Evolutionary conservation across 257 asterid genomes (phyloP).

Genomic region (Cinchona pubescens): DNA sequence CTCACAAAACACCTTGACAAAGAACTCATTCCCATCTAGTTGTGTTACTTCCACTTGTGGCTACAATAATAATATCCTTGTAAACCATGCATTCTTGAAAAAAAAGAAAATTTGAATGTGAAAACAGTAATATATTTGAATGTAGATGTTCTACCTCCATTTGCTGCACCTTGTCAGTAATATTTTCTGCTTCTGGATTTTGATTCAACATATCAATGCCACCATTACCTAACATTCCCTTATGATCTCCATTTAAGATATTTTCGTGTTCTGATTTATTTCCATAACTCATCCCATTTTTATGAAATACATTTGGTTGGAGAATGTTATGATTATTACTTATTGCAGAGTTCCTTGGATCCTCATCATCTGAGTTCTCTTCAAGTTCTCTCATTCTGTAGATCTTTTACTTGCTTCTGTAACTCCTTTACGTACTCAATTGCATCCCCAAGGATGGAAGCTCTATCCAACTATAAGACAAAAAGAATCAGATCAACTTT

Average conservation of each 20-base stretch:
- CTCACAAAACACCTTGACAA: slow-evolving; percentile 83
- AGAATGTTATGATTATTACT: slow-evolving; percentile 12
- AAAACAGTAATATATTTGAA: neutral
- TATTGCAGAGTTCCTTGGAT: slow-evolving; percentile 22
- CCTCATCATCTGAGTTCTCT: slow-evolving; percentile 60
- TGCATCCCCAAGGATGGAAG: slow-evolving; percentile 87
- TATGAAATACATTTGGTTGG: slow-evolving; percentile 26
- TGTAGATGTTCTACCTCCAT: slow-evolving; percentile 63
- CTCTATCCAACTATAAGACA: slow-evolving; percentile 67
- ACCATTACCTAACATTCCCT: slow-evolving; percentile 30
- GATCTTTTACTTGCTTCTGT: slow-evolving; percentile 59
- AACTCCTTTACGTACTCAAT: slow-evolving; percentile 76
- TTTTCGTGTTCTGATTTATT: slow-evolving; percentile 33
- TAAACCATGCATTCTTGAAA: neutral
- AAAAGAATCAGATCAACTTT: neutral
- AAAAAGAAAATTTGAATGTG: neutral
- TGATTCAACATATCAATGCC: slow-evolving; percentile 22
- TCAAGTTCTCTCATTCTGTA: slow-evolving; percentile 71
- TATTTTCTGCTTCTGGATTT: slow-evolving; percentile 32
- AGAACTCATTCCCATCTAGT: slow-evolving; percentile 76
- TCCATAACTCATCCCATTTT: slow-evolving; percentile 30
- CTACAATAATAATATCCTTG: slow-evolving; percentile 32
- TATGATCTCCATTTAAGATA: slow-evolving; percentile 29
- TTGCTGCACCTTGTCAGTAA: slow-evolving; percentile 60
- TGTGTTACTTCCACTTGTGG: slow-evolving; percentile 92